Evolutionary conservation across 441 rosid genomes (phyloP).

Genomic region (Jatropha multifida): DNA sequence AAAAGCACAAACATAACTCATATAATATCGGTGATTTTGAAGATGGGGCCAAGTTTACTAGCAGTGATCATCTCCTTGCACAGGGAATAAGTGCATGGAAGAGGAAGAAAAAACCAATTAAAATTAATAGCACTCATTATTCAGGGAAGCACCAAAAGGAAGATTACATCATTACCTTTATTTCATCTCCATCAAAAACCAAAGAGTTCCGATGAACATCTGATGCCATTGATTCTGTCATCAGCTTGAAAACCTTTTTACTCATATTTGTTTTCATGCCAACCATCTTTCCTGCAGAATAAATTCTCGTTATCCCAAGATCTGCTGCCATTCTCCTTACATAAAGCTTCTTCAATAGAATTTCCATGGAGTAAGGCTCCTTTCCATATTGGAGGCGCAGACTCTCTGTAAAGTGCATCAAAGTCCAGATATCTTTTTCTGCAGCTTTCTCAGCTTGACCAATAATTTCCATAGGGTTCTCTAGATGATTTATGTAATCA

Average conservation of each 20-base stretch:
- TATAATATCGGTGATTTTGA: neutral
- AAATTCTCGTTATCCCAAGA: conserved; percentile 78
- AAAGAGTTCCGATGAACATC: conserved; percentile 67
- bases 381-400: conserved; percentile 87
- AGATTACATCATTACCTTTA: conserved; percentile 57
- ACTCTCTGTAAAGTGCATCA: conserved; percentile 89
- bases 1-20: conserved; percentile 1
- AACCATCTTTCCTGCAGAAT: conserved; percentile 87
- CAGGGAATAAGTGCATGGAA: neutral
- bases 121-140: neutral
- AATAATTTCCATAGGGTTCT: conserved; percentile 89
- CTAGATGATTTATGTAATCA: conserved; percentile 87
- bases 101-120: neutral
- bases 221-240: conserved; percentile 71
- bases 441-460: conserved; percentile 89
- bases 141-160: conserved; percentile 3
- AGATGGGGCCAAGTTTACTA: neutral
- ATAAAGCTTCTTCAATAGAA: conserved; percentile 84
- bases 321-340: conserved; percentile 98
- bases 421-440: conserved; percentile 74
- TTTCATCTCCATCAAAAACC: conserved; percentile 62
- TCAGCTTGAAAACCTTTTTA: conserved; percentile 77
- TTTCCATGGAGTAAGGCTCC: conserved; percentile 91
- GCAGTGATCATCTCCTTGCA: neutral
- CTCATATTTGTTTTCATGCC: conserved; percentile 84